Evolutionary conservation across 2,329 filamentous ascomycete genomes (phyloP).

Genomic region (Berkeleyomyces basicola): DNA sequence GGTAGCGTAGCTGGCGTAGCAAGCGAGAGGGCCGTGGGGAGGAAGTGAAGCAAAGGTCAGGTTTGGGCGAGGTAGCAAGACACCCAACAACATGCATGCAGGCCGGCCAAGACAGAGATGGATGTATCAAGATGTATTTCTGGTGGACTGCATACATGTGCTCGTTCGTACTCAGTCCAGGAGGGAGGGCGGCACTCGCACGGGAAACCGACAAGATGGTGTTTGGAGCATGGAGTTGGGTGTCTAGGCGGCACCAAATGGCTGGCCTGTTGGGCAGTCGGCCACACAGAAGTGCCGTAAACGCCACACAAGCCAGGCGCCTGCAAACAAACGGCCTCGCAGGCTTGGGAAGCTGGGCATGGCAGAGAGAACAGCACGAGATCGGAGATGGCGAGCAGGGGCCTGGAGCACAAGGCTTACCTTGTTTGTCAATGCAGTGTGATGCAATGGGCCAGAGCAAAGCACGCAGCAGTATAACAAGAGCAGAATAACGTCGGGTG

Average conservation of each 20-base stretch:
- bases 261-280: neutral
- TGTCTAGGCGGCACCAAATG: neutral
- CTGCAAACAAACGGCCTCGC: neutral
- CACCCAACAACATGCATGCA: neutral
- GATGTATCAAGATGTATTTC: neutral
- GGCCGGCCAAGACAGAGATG: neutral
- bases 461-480: neutral
- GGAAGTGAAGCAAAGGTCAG: neutral
- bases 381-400: constrained; percentile 12
- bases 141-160: too few relatives aligned
- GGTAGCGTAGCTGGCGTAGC: neutral
- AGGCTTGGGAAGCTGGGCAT: neutral
- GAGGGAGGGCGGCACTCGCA: neutral
- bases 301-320: neutral
- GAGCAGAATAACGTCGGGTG: neutral
- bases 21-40: neutral
- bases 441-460: constrained; percentile 8
- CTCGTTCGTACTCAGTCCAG: neutral
- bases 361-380: neutral
- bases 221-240: neutral
- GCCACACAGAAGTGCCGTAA: neutral
- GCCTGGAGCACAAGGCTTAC: constrained; percentile 12
- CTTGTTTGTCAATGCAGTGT: constrained; percentile 12
- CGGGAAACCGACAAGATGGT: neutral
- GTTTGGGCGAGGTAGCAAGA: neutral